phyloP scores from a whole-genome alignment of 495 filamentous ascomycete species.

The Mycothermus thermophilus region DNA sequence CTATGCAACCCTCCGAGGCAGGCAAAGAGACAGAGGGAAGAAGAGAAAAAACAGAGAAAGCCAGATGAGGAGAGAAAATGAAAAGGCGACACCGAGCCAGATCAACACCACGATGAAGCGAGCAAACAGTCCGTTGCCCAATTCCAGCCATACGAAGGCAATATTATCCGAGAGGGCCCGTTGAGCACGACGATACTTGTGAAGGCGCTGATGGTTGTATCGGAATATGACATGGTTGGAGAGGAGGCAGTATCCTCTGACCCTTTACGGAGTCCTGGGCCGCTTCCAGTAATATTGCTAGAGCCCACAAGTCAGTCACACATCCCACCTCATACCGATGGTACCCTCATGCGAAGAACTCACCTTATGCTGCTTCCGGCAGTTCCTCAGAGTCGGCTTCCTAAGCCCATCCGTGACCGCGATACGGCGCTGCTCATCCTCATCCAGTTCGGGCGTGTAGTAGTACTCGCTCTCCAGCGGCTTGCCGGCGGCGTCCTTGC shows the following conservation, averaged over 20 bases:
- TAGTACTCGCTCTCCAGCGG: conserved; percentile 91
- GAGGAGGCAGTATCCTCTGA: background rate
- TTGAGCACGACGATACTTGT: no score
- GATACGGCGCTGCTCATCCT: conserved; percentile 60
- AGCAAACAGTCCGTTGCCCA: no score
- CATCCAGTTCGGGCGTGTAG: conserved; percentile 85
- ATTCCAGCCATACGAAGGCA: no score
- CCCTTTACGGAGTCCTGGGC: conserved; percentile 40
- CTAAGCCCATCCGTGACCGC: conserved; percentile 75
- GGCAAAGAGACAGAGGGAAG: no score
- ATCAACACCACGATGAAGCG: no score
- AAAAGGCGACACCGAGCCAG: no score
- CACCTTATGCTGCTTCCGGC: conserved; percentile 95
- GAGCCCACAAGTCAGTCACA: conserved; percentile 11
- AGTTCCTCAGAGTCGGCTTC: conserved; percentile 76
- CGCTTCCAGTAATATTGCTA: conserved; percentile 94
- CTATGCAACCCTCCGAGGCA: no score
- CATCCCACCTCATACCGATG: conserved; percentile 9
- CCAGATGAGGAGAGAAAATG: no score
- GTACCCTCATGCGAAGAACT: conserved; percentile 8
- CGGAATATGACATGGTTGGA: conserved; percentile 4
- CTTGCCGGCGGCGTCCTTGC: conserved; percentile 94
- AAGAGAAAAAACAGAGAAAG: conserved; percentile 1
- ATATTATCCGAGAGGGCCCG: no score
- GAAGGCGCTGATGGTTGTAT: no score